These are phyloP conservation scores for Beauveria sp. DNA, from an alignment of 2,329 filamentous ascomycete species.

Conservation along the genomic window DNA sequence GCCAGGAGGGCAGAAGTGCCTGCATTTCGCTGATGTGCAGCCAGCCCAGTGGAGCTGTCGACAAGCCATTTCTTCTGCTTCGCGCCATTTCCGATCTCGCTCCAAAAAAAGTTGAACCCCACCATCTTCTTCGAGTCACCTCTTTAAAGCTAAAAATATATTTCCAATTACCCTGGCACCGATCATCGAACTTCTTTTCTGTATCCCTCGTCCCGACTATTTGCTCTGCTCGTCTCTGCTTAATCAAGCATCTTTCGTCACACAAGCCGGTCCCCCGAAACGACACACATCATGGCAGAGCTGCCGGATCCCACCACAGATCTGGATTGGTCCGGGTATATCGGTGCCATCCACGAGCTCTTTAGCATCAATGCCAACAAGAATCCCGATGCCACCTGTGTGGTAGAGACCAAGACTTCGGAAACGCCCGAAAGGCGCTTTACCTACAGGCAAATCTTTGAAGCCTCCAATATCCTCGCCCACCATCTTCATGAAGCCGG, in stretches of 20 bases:
- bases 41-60: no score
- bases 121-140: background rate
- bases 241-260: no score
- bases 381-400: constrained; percentile 53
- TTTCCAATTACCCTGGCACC: background rate
- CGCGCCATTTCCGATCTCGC: no score
- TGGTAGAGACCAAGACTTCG: constrained; percentile 40
- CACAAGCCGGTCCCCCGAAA: no score
- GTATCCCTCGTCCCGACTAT: background rate
- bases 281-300: background rate
- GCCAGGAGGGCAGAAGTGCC: no score
- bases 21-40: no score
- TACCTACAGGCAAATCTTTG: constrained; percentile 78
- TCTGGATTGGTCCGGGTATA: constrained; percentile 59
- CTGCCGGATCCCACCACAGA: constrained; percentile 60
- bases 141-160: background rate
- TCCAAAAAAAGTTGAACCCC: background rate
- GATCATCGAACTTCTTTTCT: background rate
- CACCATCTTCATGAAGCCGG: constrained; percentile 71
- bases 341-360: constrained; percentile 62
- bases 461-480: constrained; percentile 73
- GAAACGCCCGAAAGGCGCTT: no score
- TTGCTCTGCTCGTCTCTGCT: background rate
- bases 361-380: constrained; percentile 59
- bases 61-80: no score